phyloP scores from a whole-genome alignment of 2,329 filamentous ascomycete species.

The Orbilia blumenaviensis region DNA sequence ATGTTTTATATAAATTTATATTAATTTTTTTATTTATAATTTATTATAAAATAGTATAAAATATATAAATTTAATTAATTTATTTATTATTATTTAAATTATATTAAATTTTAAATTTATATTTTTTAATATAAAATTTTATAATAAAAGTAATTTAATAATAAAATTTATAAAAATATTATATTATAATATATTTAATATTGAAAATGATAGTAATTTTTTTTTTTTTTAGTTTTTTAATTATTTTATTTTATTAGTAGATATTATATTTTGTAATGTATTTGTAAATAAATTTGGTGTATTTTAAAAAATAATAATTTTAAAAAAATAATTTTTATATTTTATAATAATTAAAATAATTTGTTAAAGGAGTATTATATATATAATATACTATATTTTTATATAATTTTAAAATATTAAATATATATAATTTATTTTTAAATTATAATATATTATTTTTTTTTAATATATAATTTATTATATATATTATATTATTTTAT shows the following conservation, averaged over 20 bases:
- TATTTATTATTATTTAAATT: not conserved
- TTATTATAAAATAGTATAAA: not conserved
- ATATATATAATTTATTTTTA: not conserved
- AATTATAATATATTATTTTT: not conserved
- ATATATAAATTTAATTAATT: not conserved
- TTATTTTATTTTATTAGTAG: not conserved
- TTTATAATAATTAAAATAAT: conserved; percentile 3
- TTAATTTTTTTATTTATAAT: not conserved
- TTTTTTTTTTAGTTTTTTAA: not conserved
- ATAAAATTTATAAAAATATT: not conserved
- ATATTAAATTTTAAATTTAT: conserved; percentile 8
- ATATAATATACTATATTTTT: not conserved
- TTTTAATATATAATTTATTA: not conserved
- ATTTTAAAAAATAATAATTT: conserved; percentile 3
- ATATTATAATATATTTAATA: not conserved
- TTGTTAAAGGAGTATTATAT: not conserved
- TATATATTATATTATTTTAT: not conserved
- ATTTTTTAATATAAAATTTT: conserved; percentile 6
- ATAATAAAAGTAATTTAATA: not conserved
- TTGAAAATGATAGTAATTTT: not conserved
- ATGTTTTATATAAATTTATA: not conserved
- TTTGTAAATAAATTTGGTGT: not conserved
- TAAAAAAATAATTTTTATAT: not conserved
- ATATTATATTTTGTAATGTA: not conserved
- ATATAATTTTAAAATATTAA: not conserved